phyloP scores from a whole-genome alignment of 1,284 basidiomycete genomes.

The Phlebopus sp. region DNA sequence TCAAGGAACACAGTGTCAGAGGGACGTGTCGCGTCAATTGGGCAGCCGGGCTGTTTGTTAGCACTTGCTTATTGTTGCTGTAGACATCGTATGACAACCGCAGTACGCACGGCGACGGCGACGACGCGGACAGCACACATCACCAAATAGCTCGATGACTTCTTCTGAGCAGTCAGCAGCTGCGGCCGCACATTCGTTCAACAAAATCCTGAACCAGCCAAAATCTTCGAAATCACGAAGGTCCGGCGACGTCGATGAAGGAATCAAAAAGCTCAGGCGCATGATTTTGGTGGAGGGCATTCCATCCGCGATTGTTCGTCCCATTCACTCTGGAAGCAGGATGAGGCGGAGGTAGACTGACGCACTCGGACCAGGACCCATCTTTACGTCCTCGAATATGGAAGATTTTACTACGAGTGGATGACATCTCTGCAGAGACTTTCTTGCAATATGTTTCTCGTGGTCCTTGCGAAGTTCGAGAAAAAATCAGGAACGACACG shows the following conservation, averaged over 20 bases:
- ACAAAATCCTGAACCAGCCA: slow-evolving; percentile 70
- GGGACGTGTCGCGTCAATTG: background rate
- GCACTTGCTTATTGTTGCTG: too few relatives aligned
- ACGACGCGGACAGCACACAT: background rate
- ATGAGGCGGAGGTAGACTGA: slow-evolving; percentile 4
- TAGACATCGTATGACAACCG: background rate
- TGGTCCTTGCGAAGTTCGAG: slow-evolving; percentile 83
- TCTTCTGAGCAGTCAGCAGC: slow-evolving; percentile 25
- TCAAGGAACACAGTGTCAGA: background rate
- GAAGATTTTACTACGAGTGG: slow-evolving; percentile 87
- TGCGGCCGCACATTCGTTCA: slow-evolving; percentile 65
- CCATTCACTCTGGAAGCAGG: slow-evolving; percentile 1
- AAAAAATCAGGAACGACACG: slow-evolving; percentile 85
- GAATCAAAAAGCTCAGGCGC: slow-evolving; percentile 75
- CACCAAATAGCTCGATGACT: slow-evolving; percentile 21
- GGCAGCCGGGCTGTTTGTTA: too few relatives aligned
- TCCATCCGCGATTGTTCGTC: slow-evolving; percentile 60
- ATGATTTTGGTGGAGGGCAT: slow-evolving; percentile 88
- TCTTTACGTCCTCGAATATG: slow-evolving; percentile 80
- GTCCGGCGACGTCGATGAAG: slow-evolving; percentile 71
- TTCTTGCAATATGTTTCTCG: slow-evolving; percentile 81
- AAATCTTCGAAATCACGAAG: slow-evolving; percentile 64
- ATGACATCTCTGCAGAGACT: slow-evolving; percentile 69
- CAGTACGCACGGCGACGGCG: background rate
- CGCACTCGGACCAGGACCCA: slow-evolving; percentile 50